Evolutionary conservation across 495 filamentous ascomycete species (phyloP), one percentile per base, ranked within the genome.

Genomic region (Darksidea phi): DNA sequence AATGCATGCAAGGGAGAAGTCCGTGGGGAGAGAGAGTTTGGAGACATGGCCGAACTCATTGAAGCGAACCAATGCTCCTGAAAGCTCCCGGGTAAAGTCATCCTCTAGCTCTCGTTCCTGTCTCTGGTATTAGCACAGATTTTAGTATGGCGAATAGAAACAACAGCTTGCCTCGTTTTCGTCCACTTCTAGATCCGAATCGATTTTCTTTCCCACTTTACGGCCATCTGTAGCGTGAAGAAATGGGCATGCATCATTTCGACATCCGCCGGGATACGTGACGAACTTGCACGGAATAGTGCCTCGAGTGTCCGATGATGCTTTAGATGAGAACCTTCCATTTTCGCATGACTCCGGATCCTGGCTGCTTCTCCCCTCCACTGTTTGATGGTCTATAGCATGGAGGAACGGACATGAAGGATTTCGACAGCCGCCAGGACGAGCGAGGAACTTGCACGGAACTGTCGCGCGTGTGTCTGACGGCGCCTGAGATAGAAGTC

Each of bases 21-120:
- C 62, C 3, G 48, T 28, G 1, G 62, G 59, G 32, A 66, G 51
- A n/a, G 62, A 54, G 24, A 66, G 34, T 62, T 66, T 66, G 12
- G 37, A 24, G 18, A 62, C 46, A 25, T 66, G 59, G 12, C 46
- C 57, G 1, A 60, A 47, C 11, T 42, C 32, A 54, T 48, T 38
- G 46, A 63, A 66, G 37, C 53, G 28, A 7, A 48, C 62, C 26
- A 48, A 48, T 8, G 62, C 62, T 26, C 62, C 62, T 53, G 45
- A 15, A 15, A 66, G 25, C 21, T 63, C 50, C 6, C 62, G 62
- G 32, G 32, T 55, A 12, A 61, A 61, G 21, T 66, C 48, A 41
- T 66, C 62, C 4, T 49, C 47, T 15, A 28, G 17, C 17, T 49
- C 47, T 4, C 15, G 41, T 3, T 6, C 41, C 41, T 43, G 41